Conservation (phyloP, 352 stramenopile genomes). For the Globisporangium viniferum region DNA sequence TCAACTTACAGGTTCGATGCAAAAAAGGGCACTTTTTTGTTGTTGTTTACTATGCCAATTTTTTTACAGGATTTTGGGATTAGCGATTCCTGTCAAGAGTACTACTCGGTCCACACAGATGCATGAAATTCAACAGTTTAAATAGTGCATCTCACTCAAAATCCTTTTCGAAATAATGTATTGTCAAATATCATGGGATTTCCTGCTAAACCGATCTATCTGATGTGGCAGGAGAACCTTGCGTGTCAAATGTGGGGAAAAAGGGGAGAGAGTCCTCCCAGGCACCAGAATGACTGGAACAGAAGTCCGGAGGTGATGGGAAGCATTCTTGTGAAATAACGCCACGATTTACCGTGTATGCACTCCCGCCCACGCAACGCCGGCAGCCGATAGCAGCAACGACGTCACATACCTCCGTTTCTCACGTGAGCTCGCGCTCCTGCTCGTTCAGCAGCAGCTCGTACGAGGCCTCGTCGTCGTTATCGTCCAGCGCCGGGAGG, state of each 20-base stretch:
- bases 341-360: not conserved
- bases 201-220: not conserved
- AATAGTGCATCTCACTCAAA: not conserved
- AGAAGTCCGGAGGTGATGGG: not conserved
- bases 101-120: not conserved
- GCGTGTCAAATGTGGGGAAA: no score
- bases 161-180: not conserved
- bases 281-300: not conserved
- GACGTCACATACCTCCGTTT: no score
- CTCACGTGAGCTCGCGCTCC: slow-evolving; percentile 13
- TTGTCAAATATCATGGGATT: not conserved
- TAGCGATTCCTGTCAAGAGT: not conserved
- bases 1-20: not conserved
- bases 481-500: slow-evolving; percentile 38
- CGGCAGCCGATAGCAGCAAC: not conserved
- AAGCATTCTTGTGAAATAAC: not conserved
- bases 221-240: not conserved
- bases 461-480: slow-evolving; percentile 21
- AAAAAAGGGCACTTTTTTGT: not conserved
- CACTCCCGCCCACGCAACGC: not conserved
- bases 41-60: not conserved
- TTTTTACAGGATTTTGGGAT: not conserved
- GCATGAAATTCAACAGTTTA: not conserved
- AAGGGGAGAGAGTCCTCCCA: not conserved
- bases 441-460: slow-evolving; percentile 28